Base-by-base conservation (phyloP, 495 filamentous ascomycete species). In the Extremus antarcticus region DNA sequence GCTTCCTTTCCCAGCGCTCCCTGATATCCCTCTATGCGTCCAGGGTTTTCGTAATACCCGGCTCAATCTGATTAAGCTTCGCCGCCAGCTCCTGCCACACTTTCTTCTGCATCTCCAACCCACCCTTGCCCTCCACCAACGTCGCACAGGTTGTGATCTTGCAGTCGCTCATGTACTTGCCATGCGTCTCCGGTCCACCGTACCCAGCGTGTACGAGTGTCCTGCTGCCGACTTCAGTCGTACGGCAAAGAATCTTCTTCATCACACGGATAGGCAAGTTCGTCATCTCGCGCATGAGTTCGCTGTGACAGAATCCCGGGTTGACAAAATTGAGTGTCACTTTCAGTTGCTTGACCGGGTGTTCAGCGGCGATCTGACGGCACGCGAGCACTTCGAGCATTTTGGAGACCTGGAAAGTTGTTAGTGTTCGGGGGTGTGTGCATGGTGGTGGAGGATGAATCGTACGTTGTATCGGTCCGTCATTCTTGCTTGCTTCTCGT, bases 261-360 rank as follows among this genome's bases (percentile, higher is more conserved):
- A 66, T 2, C 3, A 54, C 22, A 20, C 52, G 13, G 15, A 24
- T 24, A 8, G 64, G 24, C 0, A 32, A 9, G 15, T 54, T 20
- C 19, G 53, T 40, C 9, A 52, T 47, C 19, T 69, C 59, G 43
- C 66, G 56, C 13, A 46, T 24, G 0, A 76, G 62, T 17, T 71
- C 65, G n/a, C 62, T 67, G 25, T 65, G 48, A 59, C 72, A 76
- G 15, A 68, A 53, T 0, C 73, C 72, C 11, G 73, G 72, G 56
- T 66, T 41, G n/a, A 73, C 55, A 35, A 54, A 57, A 58, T 73
- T 74, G 20, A 74, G 54, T 20, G 68, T 70, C 19, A 74, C 69
- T 0, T 51, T 54, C 19, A 59, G 50, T n/a, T 58, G 43, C 10
- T 47, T 32, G 22, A 58, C 47, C 22, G 63, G 54, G 8, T 43